Evolutionary conservation across 805 yeast genomes (phyloP), one percentile per base, ranked within the genome.

Genomic region (Ogataea paraovalis): DNA sequence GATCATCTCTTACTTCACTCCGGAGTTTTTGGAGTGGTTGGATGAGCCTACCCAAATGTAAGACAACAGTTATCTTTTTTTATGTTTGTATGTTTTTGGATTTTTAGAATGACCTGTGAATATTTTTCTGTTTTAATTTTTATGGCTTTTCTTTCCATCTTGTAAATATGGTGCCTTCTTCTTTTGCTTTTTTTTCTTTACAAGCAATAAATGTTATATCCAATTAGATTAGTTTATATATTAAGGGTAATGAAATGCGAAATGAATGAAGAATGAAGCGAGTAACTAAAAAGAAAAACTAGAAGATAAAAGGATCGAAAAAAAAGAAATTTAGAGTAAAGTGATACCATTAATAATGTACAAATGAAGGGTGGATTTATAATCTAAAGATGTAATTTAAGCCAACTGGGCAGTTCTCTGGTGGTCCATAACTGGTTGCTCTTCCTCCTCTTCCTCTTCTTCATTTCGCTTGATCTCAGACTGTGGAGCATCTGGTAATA

Each of bases 1-100:
- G 58, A 81, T 94, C 50, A 90, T 94, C 57, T 81, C 96, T 42
- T 94, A 94, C 69, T 88, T 94, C 63, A 86, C 98, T 2, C 99
- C 99, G 9, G 96, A 92, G 59, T 90, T 94, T 60, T 76, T 94
- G 62, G 97, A 88, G 37, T 94, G 99, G 99, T 74, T 92, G 57
- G 77, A 73, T 52, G 74, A 65, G 43, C 51, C 50, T 19, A 20
- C 19, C 19, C 38, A 12, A 20, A 30, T 36, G 16, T 23, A n/a
- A 34, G 32, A 12, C 5, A 30, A 25, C 10, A 25, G 10, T 25
- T 25, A 7, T 25, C 28, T 7, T 7, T 25, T 25, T 25, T 25
- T 25, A 30, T 12, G 5, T 30, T 8, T 14, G 16, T 30, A 9
- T 14, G 13, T 30, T 30, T 30, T 30, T 30, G n/a, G n/a, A n/a